Percentiles rank a stretch among this genome's conserved stretches.
Conservation (phyloP, 78 protist species). For the Planoprotostelium fungivorum region DNA sequence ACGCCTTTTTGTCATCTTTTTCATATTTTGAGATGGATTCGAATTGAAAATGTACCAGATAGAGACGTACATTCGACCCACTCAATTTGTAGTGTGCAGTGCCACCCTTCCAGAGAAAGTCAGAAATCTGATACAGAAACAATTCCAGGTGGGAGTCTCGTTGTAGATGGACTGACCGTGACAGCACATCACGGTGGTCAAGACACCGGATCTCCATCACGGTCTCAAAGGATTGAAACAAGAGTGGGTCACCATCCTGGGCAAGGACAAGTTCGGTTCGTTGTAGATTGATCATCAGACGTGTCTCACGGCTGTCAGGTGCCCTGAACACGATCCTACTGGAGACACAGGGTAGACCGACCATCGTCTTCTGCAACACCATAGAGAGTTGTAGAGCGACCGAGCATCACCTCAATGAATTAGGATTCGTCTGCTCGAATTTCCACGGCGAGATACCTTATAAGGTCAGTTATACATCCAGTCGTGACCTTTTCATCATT, state of each 20-base stretch:
- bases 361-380: constrained; percentile 45
- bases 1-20: too few relatives aligned
- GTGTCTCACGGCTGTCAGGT: background rate
- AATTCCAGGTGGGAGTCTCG: constrained; percentile 16
- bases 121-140: background rate
- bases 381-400: constrained; percentile 52
- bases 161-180: background rate
- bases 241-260: background rate
- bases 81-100: constrained; percentile 18
- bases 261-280: background rate
- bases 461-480: background rate
- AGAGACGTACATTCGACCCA: background rate
- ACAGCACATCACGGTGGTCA: background rate
- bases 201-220: background rate
- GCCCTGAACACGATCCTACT: background rate
- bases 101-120: constrained; percentile 44
- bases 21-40: background rate
- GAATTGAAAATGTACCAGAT: background rate
- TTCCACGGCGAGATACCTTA: constrained; percentile 57
- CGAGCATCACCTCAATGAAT: constrained; percentile 37
- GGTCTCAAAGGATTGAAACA: background rate
- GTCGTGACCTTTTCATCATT: background rate
- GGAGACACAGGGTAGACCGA: background rate
- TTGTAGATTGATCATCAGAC: background rate
- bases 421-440: constrained; percentile 13